Conservation (phyloP, 1,139 yeast species). For the Saccharomycopsis hybrid region DNA sequence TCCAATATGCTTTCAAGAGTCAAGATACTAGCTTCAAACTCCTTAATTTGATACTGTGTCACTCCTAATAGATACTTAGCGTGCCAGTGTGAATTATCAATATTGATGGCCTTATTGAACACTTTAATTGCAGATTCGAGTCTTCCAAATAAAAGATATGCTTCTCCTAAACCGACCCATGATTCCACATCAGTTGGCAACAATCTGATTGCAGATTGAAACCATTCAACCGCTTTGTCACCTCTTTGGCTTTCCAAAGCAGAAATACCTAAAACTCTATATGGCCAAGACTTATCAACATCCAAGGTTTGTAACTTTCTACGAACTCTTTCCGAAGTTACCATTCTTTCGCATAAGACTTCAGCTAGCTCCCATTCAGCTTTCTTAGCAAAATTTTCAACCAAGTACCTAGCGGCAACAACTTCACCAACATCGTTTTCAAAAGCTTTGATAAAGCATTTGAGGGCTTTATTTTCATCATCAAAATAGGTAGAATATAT, state of each 20-base stretch:
- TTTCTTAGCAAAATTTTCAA: slow-evolving; percentile 55
- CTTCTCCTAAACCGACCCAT: slow-evolving; percentile 94
- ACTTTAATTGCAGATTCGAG: slow-evolving; percentile 83
- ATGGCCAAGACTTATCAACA: slow-evolving; percentile 67
- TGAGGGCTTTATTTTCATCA: slow-evolving; percentile 67
- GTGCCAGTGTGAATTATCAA: slow-evolving; percentile 48
- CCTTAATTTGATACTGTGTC: slow-evolving; percentile 47
- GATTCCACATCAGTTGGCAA: slow-evolving; percentile 58
- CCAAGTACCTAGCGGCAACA: slow-evolving; percentile 66
- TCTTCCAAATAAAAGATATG: slow-evolving; percentile 79
- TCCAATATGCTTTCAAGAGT: slow-evolving; percentile 39
- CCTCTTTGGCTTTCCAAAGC: slow-evolving; percentile 68
- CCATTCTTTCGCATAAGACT: slow-evolving; percentile 55
- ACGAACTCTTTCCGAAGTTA: slow-evolving; percentile 57
- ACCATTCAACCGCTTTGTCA: slow-evolving; percentile 78
- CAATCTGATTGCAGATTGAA: slow-evolving; percentile 76
- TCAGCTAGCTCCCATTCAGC: slow-evolving; percentile 87
- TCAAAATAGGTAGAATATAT: slow-evolving; percentile 52
- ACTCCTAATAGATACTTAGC: slow-evolving; percentile 63
- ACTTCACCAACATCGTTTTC: slow-evolving; percentile 77
- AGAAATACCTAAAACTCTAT: slow-evolving; percentile 76
- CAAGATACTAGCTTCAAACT: slow-evolving; percentile 41
- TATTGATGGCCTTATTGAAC: slow-evolving; percentile 53
- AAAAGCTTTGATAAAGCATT: slow-evolving; percentile 85
- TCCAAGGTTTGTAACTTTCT: slow-evolving; percentile 40